Evolutionary conservation across 2,329 filamentous ascomycete genomes (phyloP).

Genomic region (Volutella citrinella): DNA sequence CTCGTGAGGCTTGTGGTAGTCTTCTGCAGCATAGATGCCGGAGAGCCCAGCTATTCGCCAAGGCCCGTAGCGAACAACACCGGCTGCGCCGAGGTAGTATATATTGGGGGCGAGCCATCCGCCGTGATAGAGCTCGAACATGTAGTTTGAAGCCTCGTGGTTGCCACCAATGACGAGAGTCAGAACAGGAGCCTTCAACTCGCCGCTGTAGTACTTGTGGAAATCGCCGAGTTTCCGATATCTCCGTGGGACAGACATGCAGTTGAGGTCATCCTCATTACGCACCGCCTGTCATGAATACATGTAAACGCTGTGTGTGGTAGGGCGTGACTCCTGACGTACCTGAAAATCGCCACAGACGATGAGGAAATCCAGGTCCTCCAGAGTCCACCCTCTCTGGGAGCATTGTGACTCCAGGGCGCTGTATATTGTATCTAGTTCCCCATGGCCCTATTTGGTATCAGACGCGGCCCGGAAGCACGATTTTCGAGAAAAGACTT

Average conservation of each 20-base stretch:
- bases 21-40: slow-evolving; percentile 87
- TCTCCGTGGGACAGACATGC: slow-evolving; percentile 84
- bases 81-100: slow-evolving; percentile 91
- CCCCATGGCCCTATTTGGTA: slow-evolving; percentile 7
- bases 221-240: slow-evolving; percentile 89
- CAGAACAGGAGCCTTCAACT: slow-evolving; percentile 73
- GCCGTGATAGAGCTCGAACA: slow-evolving; percentile 90
- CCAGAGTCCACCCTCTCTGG: slow-evolving; percentile 8
- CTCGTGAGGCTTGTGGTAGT: slow-evolving; percentile 77
- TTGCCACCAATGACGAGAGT: slow-evolving; percentile 92
- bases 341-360: slow-evolving; percentile 95
- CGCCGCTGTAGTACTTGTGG: slow-evolving; percentile 84
- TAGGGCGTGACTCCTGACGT: slow-evolving; percentile 16
- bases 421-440: slow-evolving; percentile 9
- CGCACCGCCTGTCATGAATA: slow-evolving; percentile 68
- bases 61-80: slow-evolving; percentile 79
- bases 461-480: neutral
- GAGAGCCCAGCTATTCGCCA: slow-evolving; percentile 84
- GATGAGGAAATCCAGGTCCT: slow-evolving; percentile 79
- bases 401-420: slow-evolving; percentile 6
- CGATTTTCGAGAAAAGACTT: neutral
- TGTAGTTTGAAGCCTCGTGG: slow-evolving; percentile 84
- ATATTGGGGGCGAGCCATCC: slow-evolving; percentile 96
- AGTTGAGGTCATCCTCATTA: slow-evolving; percentile 80
- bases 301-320: neutral